Evolutionary conservation across 805 yeast species (phyloP).

Genomic region (Pachysolen tannophilus): DNA sequence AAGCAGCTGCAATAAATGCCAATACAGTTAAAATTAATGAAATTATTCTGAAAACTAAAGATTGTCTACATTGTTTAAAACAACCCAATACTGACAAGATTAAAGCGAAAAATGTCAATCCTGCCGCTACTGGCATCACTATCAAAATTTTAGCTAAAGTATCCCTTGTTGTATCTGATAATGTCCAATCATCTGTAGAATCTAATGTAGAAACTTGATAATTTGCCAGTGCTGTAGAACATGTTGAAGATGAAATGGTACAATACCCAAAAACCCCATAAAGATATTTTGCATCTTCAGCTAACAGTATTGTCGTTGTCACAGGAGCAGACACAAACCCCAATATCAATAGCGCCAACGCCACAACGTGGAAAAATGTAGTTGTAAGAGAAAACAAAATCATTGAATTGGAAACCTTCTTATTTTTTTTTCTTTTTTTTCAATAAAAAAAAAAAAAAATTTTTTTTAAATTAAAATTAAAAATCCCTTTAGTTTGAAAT

Average conservation of each 20-base stretch:
- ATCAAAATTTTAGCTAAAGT: constrained; percentile 47
- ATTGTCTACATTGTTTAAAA: constrained; percentile 10
- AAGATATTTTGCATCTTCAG: constrained; percentile 32
- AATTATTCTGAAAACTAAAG: constrained; percentile 27
- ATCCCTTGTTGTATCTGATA: constrained; percentile 37
- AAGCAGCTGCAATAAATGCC: constrained; percentile 45
- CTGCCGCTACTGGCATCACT: constrained; percentile 60
- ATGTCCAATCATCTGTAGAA: constrained; percentile 37
- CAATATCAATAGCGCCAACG: constrained; percentile 56
- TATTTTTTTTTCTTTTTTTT: not conserved
- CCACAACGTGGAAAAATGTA: constrained; percentile 37
- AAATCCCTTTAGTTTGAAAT: no score
- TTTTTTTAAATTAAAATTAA: no score
- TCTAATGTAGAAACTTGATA: constrained; percentile 28
- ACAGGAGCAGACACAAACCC: constrained; percentile 60
- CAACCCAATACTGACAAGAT: constrained; percentile 28
- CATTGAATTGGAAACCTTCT: constrained; percentile 1
- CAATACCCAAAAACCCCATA: constrained; percentile 73
- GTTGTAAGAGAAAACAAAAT: constrained; percentile 16
- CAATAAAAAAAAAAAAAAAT: not conserved
- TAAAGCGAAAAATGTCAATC: constrained; percentile 42
- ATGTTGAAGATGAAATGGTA: constrained; percentile 19
- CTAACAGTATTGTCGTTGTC: constrained; percentile 37
- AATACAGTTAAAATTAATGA: constrained; percentile 38
- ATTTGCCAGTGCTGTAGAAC: constrained; percentile 39